phyloP scores from a whole-genome alignment of 2,329 filamentous ascomycete genomes.

The Tolypocladium amazonense region DNA sequence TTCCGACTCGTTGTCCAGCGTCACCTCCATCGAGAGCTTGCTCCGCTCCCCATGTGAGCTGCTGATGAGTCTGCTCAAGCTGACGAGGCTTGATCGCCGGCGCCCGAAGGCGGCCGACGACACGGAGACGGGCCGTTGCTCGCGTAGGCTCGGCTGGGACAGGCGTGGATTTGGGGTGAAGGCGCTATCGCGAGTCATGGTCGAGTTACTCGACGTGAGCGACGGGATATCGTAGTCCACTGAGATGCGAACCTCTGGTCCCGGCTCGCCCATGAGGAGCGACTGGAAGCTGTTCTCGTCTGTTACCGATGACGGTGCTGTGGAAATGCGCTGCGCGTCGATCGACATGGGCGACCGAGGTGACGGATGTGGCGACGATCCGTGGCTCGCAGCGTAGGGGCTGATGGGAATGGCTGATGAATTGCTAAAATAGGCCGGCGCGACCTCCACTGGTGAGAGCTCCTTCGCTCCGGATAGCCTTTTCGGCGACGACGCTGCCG shows the following conservation, averaged over 20 bases:
- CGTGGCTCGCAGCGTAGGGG: constrained; percentile 53
- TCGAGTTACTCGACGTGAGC: constrained; percentile 64
- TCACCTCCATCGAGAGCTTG: constrained; percentile 62
- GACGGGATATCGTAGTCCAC: constrained; percentile 62
- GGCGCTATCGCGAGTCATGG: constrained; percentile 60
- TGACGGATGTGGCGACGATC: constrained; percentile 55
- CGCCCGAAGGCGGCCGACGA: constrained; percentile 53
- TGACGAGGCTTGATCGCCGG: constrained; percentile 66
- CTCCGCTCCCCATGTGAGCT: constrained; percentile 64
- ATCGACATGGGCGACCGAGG: constrained; percentile 59
- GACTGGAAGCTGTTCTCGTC: constrained; percentile 65
- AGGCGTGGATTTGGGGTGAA: constrained; percentile 34
- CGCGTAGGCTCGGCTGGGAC: constrained; percentile 35
- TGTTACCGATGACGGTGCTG: constrained; percentile 61
- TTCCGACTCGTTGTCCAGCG: constrained; percentile 42
- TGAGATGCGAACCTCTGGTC: constrained; percentile 61
- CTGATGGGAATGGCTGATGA: constrained; percentile 41
- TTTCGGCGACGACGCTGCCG: constrained; percentile 34
- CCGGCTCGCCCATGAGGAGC: constrained; percentile 61
- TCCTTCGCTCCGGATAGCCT: constrained; percentile 32
- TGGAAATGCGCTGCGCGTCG: constrained; percentile 63
- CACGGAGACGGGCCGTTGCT: constrained; percentile 52
- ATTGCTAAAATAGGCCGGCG: constrained; percentile 32
- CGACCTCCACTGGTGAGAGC: constrained; percentile 39
- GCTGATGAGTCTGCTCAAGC: constrained; percentile 65